phyloP scores from a whole-genome alignment of 305 asterid species.

The Fraxinus sp. region DNA sequence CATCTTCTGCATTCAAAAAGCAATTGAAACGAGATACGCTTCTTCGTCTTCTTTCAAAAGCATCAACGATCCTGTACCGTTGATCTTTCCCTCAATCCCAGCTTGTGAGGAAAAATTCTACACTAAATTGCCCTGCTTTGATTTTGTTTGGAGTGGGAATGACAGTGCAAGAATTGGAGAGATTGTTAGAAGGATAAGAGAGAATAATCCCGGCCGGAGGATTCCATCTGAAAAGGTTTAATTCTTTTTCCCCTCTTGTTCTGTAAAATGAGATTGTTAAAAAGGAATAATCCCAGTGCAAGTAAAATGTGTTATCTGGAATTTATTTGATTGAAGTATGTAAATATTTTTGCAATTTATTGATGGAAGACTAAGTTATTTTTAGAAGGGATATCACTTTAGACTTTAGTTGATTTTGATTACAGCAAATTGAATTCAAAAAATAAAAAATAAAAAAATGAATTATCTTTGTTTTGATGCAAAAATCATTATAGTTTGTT shows the following conservation, averaged over 20 bases:
- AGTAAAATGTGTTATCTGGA: background rate
- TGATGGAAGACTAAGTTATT: background rate
- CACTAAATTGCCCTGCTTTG: constrained; percentile 59
- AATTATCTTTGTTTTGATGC: background rate
- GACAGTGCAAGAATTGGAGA: constrained; percentile 44
- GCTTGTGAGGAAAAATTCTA: constrained; percentile 66
- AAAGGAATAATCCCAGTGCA: too few species aligned
- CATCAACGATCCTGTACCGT: constrained; percentile 45
- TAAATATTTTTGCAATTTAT: background rate
- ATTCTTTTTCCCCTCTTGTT: background rate
- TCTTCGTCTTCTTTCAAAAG: constrained; percentile 44
- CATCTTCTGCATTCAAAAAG: constrained; percentile 64
- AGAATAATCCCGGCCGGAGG: constrained; percentile 65
- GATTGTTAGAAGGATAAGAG: constrained; percentile 53
- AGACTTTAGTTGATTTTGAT: background rate
- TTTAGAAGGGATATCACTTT: background rate
- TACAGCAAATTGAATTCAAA: background rate
- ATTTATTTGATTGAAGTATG: background rate
- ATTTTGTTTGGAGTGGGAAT: constrained; percentile 79
- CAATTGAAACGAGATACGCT: constrained; percentile 48
- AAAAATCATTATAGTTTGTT: background rate
- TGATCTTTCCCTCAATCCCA: constrained; percentile 64
- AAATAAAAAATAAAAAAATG: background rate
- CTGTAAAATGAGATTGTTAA: too few species aligned
- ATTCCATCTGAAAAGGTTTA: constrained; percentile 60